A percentile compares a stretch with the other conserved stretches of the same genome.
Evolutionary conservation across 192 early-diverging fungal species (phyloP).

Genomic region (Gryganskiella cystojenkinii): DNA sequence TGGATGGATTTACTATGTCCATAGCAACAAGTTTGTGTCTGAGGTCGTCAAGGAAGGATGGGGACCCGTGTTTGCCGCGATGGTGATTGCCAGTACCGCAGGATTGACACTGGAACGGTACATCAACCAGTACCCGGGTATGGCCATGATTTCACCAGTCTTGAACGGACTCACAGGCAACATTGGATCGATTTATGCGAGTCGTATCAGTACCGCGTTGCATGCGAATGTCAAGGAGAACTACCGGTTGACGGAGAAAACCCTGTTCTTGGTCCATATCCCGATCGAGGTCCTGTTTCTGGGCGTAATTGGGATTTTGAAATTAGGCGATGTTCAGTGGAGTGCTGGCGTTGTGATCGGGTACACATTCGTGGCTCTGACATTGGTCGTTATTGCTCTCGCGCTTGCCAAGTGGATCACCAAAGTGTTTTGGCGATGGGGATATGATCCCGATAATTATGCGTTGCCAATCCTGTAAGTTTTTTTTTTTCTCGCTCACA

Average conservation of each 20-base stretch:
- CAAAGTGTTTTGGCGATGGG: conserved; percentile 65
- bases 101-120: conserved; percentile 76
- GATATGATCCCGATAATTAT: conserved; percentile 85
- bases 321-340: conserved; percentile 44
- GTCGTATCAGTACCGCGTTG: conserved; percentile 78
- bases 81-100: conserved; percentile 75
- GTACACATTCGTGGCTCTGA: conserved; percentile 21
- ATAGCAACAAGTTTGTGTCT: conserved; percentile 70
- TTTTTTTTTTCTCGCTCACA: background rate
- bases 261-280: conserved; percentile 75
- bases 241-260: conserved; percentile 65
- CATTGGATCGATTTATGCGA: conserved; percentile 82
- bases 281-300: conserved; percentile 77
- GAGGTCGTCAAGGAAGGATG: conserved; percentile 77
- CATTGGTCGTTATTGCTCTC: conserved; percentile 59
- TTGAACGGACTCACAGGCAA: conserved; percentile 80
- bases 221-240: conserved; percentile 64
- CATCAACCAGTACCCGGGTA: conserved; percentile 69
- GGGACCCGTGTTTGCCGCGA: conserved; percentile 80
- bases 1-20: conserved; percentile 63
- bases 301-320: conserved; percentile 25
- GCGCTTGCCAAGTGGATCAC: conserved; percentile 69
- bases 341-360: conserved; percentile 29
- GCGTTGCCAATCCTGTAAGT: conserved; percentile 70
- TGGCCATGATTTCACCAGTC: conserved; percentile 77